Evolutionary conservation across 805 yeast species (phyloP).

Genomic region (Starmera pachycereana): DNA sequence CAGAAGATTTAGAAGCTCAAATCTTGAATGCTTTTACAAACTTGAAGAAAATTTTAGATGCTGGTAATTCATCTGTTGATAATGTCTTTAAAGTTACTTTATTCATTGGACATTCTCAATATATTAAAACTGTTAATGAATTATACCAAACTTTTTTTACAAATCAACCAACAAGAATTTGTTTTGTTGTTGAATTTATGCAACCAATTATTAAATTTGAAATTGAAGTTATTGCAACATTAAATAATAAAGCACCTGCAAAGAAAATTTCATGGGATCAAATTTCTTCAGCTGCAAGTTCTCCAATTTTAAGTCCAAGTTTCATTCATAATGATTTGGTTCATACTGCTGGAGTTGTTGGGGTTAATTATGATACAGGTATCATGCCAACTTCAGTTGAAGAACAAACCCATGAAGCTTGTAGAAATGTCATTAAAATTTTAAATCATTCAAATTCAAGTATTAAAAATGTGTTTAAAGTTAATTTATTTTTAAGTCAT

Average conservation of each 20-base stretch:
- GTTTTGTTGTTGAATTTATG: constrained; percentile 26
- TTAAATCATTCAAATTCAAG: constrained; percentile 31
- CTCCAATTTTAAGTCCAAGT: constrained; percentile 8
- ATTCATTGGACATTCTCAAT: constrained; percentile 30
- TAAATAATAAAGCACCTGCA: constrained; percentile 1
- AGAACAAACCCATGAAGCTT: constrained; percentile 32
- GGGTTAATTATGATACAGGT: constrained; percentile 28
- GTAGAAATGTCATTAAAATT: constrained; percentile 27
- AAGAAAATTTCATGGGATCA: constrained; percentile 21
- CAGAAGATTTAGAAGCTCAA: constrained; percentile 31
- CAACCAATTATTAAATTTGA: constrained; percentile 1
- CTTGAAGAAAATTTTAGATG: constrained; percentile 26
- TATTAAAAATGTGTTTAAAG: constrained; percentile 31
- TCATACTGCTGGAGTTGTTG: constrained; percentile 35
- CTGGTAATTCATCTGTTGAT: constrained; percentile 30
- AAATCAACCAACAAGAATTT: constrained; percentile 36
- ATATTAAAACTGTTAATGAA: constrained; percentile 28
- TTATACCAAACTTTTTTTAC: constrained; percentile 31
- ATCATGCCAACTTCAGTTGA: constrained; percentile 28
- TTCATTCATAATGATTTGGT: constrained; percentile 24
- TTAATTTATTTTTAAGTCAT: constrained; percentile 32
- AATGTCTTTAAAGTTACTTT: constrained; percentile 34
- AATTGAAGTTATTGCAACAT: neutral
- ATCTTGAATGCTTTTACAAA: constrained; percentile 29
- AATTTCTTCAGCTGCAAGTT: constrained; percentile 7